Base-by-base conservation (phyloP, 1,139 yeast genomes). In the Pneumocystis carinii region DNA sequence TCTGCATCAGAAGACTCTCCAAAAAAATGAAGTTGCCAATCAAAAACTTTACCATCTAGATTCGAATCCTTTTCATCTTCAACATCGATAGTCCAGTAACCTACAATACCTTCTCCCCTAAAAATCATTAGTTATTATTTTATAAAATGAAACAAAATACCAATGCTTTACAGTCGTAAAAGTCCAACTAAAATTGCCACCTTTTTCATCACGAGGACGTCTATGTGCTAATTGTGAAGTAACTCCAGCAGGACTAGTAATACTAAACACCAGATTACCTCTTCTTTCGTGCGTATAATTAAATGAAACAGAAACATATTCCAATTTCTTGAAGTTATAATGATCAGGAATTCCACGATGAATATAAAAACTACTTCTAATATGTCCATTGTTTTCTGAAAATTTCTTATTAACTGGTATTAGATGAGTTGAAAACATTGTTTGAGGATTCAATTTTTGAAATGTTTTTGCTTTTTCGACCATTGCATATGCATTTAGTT, bases 101-200 rank as follows among this genome's bases (percentile, higher is more conserved):
- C 99, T 39, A 75, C 74, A 1, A 94, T 94, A 0, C 73, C 67
- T 72, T 90, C 97, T 42, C 96, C 97, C 67, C 59, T 57, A 29
- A 39, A 8, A 39, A 57, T 24, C 14, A 39, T 29, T 24, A 57
- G 7, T 10, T 10, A 10, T 19, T 12, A 12, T 57, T 57, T 29
- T 24, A 2, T 24, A 24, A 3, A 24, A 48, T n/a, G 4, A 57
- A 37, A 55, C 1, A 37, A 37, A 17, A 29, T 57, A 57, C 97
- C 98, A 92, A 73, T 92, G 97, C 1, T 96, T 97, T 29, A 94
- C 97, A n/a, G 94, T 82, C 90, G 90, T 89, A 71, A 92, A 92
- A 0, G 90, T 87, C 99, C 99, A 94, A 68, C 86, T 79, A 10
- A 12, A 5, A 72, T 70, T 68, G 88, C 86, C 76, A 1, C 70